Evolutionary conservation across 805 yeast species (phyloP), one percentile per base, ranked within the genome.

Genomic region (Candida ipomoeae): DNA sequence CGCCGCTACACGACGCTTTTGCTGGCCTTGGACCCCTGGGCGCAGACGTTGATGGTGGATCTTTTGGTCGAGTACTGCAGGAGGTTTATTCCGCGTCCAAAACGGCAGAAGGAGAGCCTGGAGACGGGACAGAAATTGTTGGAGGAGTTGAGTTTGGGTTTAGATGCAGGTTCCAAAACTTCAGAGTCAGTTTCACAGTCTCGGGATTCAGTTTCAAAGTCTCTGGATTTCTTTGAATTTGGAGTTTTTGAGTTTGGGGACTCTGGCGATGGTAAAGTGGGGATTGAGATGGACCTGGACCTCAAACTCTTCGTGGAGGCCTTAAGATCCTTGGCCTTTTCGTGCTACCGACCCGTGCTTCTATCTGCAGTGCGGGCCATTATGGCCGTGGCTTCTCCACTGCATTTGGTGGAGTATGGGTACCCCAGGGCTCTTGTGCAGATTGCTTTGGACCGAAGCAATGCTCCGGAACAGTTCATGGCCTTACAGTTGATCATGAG

Each of bases 51-150:
- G 10, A 64, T 83, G 14, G 68, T 89, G 18, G 87, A 87, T 44
- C 57, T 87, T 4, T 69, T 91, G 45, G 78, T 84, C 0, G 80
- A 81, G 46, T 94, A 94, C 64, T 72, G 82, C 33, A 77, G 90
- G 48, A 57, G 66, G 6, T 90, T 75, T 62, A 61, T 90, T 35
- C 78, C 82, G 3, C 70, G 75, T 45, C 87, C 94, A 1, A 68
- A 66, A 35, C 57, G 29, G 5, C 29, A 26, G 11, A 26, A 26
- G 10, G 29, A 10, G 11, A 8, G 29, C 11, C 11, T 8, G 29
- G 29, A 26, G 5, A 26, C 3, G 11, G 29, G 5, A 8, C 29
- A 1, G 29, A 26, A 26, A 3, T 26, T 26, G 8, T 26, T 26
- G 5, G 29, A 26, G 29, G 29, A 26, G 10, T 26, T 26, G 10